Evolutionary conservation across 208 protist species (phyloP), one percentile per base, ranked within the genome.

Genomic region (Leishmania arabica): DNA sequence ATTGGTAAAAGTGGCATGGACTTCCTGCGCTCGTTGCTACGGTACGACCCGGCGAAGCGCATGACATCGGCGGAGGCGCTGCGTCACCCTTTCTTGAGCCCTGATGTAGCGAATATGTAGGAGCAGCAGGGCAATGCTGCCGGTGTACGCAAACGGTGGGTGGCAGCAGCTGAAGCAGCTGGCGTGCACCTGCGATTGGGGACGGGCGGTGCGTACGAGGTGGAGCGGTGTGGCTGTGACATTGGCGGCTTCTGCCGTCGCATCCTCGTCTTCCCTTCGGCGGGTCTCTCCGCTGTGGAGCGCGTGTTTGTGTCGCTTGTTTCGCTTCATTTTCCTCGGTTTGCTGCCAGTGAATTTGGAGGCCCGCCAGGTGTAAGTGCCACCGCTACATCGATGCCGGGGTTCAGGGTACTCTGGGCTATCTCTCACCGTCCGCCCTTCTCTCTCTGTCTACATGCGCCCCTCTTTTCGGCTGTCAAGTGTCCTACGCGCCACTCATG

Each of bases 61-160:
- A 77, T 95, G 58, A 91, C 84, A 1, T 90, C 89, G 0, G 73
- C 78, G 24, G 89, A 93, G 47, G 92, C 92, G 19, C 79, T 95
- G 69, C 78, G 76, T 13, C 92, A 95, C 75, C 88, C 90, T 3
- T 87, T 87, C 62, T 62, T 87, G 47, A 77, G 40, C 17, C 37
- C 24, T 34, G 56, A 77, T 0, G 24, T 1, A 31, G 21, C 21
- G 53, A 34, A 56, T 8, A 27, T 13, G 9, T 75, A 58, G 11
- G 19, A 0, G n/a, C 8, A 51, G 9, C 17, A 51, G 42, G 9
- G 42, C 19, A 53, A 27, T 6, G 68, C 53, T 72, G 15, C 68
- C 27, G 42, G 24, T 27, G 37, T 2, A 8, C 21, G 2, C 17
- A 31, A 72, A 24, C 27, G 4, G 9, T 45, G 68, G 2, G 68